Evolutionary conservation across 768 basidiomycete genomes (phyloP).

Genomic region (Suillus cothurnatus): DNA sequence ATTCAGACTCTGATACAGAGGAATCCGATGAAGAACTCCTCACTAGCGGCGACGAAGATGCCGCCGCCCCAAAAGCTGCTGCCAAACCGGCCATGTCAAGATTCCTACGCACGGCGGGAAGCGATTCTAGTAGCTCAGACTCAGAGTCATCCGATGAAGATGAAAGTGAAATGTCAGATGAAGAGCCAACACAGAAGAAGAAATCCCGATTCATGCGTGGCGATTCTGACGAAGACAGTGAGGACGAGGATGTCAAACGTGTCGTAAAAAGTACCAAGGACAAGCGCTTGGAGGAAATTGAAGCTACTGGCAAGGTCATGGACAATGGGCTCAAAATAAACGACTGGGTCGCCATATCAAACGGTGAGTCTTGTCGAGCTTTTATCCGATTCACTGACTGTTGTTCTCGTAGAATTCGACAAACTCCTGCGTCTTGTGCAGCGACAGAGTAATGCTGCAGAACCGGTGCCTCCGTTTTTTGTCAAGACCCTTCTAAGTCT

Average conservation of each 20-base stretch:
- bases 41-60: slow-evolving; percentile 71
- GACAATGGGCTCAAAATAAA: slow-evolving; percentile 96
- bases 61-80: slow-evolving; percentile 47
- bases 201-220: slow-evolving; percentile 43
- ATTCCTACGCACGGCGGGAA: slow-evolving; percentile 69
- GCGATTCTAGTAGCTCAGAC: slow-evolving; percentile 57
- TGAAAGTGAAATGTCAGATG: slow-evolving; percentile 46
- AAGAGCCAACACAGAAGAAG: slow-evolving; percentile 41
- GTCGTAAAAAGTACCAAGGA: slow-evolving; percentile 85
- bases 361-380: slow-evolving; percentile 52
- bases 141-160: slow-evolving; percentile 58
- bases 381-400: background rate
- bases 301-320: slow-evolving; percentile 86
- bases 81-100: slow-evolving; percentile 63
- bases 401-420: slow-evolving; percentile 77
- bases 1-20: slow-evolving; percentile 76
- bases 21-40: slow-evolving; percentile 77
- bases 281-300: slow-evolving; percentile 94
- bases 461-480: slow-evolving; percentile 87
- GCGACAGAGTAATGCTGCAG: slow-evolving; percentile 81
- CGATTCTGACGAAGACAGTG: slow-evolving; percentile 53
- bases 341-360: slow-evolving; percentile 93
- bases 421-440: slow-evolving; percentile 91
- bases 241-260: slow-evolving; percentile 70
- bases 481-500: slow-evolving; percentile 73